Conservation (phyloP, 2,329 filamentous ascomycete genomes). For the Colletotrichum scovillei region DNA sequence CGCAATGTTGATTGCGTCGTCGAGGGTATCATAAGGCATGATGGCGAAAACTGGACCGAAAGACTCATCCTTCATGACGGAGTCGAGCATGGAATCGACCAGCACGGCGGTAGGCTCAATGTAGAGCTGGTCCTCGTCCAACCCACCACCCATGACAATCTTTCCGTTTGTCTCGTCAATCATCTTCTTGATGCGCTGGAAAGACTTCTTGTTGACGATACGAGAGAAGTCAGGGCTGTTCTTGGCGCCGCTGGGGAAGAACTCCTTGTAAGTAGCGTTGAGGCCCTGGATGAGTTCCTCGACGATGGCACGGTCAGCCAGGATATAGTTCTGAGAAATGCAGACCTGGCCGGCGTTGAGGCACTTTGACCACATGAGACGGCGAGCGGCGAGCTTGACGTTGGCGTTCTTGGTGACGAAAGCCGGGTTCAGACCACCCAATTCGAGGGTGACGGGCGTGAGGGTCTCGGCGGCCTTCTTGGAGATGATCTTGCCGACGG, state of each 20-base stretch:
- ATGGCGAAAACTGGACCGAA: constrained; percentile 95
- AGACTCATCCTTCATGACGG: constrained; percentile 87
- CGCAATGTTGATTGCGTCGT: constrained; percentile 85
- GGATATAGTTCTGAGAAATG: constrained; percentile 90
- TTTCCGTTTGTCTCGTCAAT: constrained; percentile 85
- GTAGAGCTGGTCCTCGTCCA: constrained; percentile 83
- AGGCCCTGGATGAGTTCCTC: constrained; percentile 80
- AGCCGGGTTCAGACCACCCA: constrained; percentile 92
- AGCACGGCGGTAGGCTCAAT: constrained; percentile 95
- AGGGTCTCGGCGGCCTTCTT: constrained; percentile 90
- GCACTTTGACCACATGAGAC: constrained; percentile 90
- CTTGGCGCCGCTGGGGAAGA: constrained; percentile 86
- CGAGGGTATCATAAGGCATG: constrained; percentile 80
- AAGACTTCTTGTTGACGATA: constrained; percentile 85
- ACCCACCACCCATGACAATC: constrained; percentile 86
- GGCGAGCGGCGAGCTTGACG: constrained; percentile 81
- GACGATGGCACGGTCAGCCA: constrained; percentile 81
- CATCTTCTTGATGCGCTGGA: constrained; percentile 88
- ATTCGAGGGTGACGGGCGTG: constrained; percentile 89
- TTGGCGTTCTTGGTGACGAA: constrained; percentile 89
- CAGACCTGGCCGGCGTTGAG: constrained; percentile 92
- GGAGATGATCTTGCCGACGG: constrained; percentile 86
- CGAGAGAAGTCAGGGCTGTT: constrained; percentile 82
- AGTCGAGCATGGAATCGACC: constrained; percentile 75
- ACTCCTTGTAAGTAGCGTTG: constrained; percentile 76